Base-by-base conservation (phyloP, 495 filamentous ascomycete species). In the Xylaria nigripes region DNA sequence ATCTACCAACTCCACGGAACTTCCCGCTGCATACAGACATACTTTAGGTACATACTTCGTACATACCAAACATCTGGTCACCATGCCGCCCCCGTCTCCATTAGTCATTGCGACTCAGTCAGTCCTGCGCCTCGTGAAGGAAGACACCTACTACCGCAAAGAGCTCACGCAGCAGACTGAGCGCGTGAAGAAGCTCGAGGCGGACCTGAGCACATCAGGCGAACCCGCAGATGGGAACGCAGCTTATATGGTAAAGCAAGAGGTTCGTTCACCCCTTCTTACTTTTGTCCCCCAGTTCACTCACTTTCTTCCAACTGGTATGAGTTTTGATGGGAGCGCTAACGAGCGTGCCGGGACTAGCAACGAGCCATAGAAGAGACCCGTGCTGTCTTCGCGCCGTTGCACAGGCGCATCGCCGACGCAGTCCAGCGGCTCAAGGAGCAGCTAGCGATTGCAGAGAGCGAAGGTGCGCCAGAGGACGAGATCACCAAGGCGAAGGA, bases 121-220 rank as follows among this genome's bases (percentile, higher is more conserved):
- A 19, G 76, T 96, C 61, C 72, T 80, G 60, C 89, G 92, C 49
- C 77, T 96, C 46, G 81, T 96, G 50, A 96, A 95, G 68, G 93
- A 98, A 68, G 89, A 96, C 64, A 75, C 77, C 30, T 90, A 82
- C 66, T 96, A 98, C 73, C 86, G 89, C 70, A 83, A 84, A 59
- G 93, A 98, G 64, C 76, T 88, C 19, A 71, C 76, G 54, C 70
- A 81, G 52, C 89, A 96, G 61, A 77, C 85, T 51, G 75, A 75
- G 54, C 83, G 85, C 40, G 77, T 96, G 36, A 69, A 81, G 72
- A 84, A 86, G 70, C 73, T 90, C 15, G 68, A 82, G 56, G 80
- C 79, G 18, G 75, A 79, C 43, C 63, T 76, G 16, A 57, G 47
- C 64, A 64, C 46, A 2, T 47, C 51, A 23, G 69, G 66, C 16